Base-by-base conservation (phyloP, 2,329 filamentous ascomycete genomes). In the Arthrobotrys pseudoclavata region DNA sequence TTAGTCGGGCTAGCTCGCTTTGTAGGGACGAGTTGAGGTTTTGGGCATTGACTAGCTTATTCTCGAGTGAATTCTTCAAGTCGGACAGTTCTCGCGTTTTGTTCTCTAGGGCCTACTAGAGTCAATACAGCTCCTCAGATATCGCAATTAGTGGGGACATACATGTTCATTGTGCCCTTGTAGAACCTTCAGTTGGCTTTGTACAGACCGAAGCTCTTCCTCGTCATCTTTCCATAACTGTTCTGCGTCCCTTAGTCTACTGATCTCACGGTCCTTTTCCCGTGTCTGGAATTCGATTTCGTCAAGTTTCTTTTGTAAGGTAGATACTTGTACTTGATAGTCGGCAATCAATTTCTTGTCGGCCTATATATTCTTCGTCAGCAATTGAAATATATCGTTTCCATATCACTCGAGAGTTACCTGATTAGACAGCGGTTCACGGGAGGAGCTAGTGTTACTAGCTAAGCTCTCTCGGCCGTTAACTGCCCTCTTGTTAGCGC, bases 21-120 rank as follows among this genome's bases (percentile, higher is more conserved):
- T 92, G 91, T 69, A 98, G 85, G 1, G 90, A 90, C n/a, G 89
- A 89, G 80, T 94, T 96, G n/a, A 95, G 85, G 71, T 87, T 89
- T 82, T 94, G 89, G 1, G 92, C 91, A 80, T 94, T 89, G 4
- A 88, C 86, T 29, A 97, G 86, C 83, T 92, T 93, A 79, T 86
- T 88, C 83, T 97, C 93, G 37, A 97, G 86, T 37, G 88, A 87
- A 47, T 86, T 84, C 55, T 90, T 90, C 34, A 92, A 82, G 64
- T 91, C 87, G 18, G 88, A 86, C 88, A 89, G 93, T 82, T 93
- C 90, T 79, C 53, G 74, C 5, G 74, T 67, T 55, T 77, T 77
- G 40, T 48, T 77, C 29, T 71, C 64, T 34, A 77, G 61, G 2
- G 74, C 74, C 74, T 77, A 22, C 24, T 26, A 24, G 12, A 37